phyloP scores from a whole-genome alignment of 2,329 filamentous ascomycete species.

The Ambrosiella xylebori region DNA sequence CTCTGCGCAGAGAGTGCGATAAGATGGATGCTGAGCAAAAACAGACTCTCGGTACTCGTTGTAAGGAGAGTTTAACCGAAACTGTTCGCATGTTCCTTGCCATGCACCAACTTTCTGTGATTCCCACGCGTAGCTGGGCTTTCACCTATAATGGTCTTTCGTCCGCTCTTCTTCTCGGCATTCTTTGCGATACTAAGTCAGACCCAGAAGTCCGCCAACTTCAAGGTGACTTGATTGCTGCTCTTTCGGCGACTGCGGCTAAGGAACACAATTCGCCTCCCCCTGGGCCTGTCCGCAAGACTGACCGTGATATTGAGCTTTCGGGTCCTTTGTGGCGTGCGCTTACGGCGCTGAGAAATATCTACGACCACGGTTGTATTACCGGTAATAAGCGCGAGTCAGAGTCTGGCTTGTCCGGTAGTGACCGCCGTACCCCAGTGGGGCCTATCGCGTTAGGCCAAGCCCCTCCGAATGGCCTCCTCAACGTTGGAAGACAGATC shows the following conservation, averaged over 20 bases:
- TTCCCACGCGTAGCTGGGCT: slow-evolving; percentile 49
- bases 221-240: slow-evolving; percentile 46
- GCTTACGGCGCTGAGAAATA: slow-evolving; percentile 43
- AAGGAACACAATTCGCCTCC: slow-evolving; percentile 40
- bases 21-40: slow-evolving; percentile 35
- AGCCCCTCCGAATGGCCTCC: slow-evolving; percentile 14
- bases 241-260: slow-evolving; percentile 44
- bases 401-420: slow-evolving; percentile 28
- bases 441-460: slow-evolving; percentile 16
- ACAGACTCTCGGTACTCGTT: slow-evolving; percentile 36
- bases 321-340: slow-evolving; percentile 45
- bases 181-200: slow-evolving; percentile 44
- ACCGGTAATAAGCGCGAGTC: slow-evolving; percentile 35
- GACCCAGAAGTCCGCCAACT: slow-evolving; percentile 46
- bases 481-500: slow-evolving; percentile 14
- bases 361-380: slow-evolving; percentile 47
- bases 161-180: slow-evolving; percentile 45
- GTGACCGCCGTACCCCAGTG: slow-evolving; percentile 28
- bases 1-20: slow-evolving; percentile 35
- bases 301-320: slow-evolving; percentile 43
- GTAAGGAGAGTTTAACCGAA: slow-evolving; percentile 45
- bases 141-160: slow-evolving; percentile 52
- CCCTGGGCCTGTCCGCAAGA: slow-evolving; percentile 31
- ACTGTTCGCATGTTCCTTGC: slow-evolving; percentile 52
- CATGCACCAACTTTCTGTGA: slow-evolving; percentile 50